phyloP scores from a whole-genome alignment of 2,329 filamentous ascomycete species.

The Hypoxylon sp. region DNA sequence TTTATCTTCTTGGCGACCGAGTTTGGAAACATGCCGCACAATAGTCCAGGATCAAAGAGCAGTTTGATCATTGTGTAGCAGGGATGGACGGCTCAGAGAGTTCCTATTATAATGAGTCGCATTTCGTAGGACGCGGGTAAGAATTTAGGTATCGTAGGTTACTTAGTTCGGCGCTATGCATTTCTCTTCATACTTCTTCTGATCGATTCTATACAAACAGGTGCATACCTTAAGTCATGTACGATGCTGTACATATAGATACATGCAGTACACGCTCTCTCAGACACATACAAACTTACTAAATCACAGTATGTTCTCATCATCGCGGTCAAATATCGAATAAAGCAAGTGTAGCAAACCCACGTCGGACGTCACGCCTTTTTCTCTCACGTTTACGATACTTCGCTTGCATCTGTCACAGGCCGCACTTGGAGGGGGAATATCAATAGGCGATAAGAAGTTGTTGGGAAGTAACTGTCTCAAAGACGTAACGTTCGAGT shows the following conservation, averaged over 20 bases:
- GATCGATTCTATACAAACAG: constrained; percentile 18
- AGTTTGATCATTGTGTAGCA: constrained; percentile 37
- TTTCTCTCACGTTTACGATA: constrained; percentile 18
- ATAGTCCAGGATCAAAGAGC: constrained; percentile 36
- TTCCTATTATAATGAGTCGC: constrained; percentile 37
- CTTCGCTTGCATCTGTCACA: constrained; percentile 22
- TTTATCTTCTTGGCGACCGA: constrained; percentile 40
- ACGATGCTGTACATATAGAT: constrained; percentile 25
- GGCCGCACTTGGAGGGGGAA: constrained; percentile 7
- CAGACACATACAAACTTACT: constrained; percentile 8
- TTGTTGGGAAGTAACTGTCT: constrained; percentile 40
- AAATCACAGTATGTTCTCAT: constrained; percentile 13
- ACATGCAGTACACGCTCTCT: neutral
- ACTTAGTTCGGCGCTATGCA: constrained; percentile 14
- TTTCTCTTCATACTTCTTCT: constrained; percentile 14
- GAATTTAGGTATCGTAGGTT: constrained; percentile 19
- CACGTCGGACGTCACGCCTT: constrained; percentile 11
- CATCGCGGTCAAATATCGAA: constrained; percentile 14
- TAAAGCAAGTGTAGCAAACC: constrained; percentile 32
- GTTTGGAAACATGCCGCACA: constrained; percentile 38
- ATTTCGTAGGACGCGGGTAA: constrained; percentile 30
- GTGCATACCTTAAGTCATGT: constrained; percentile 14
- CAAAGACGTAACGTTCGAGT: constrained; percentile 38
- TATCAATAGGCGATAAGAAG: constrained; percentile 12
- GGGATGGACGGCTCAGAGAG: constrained; percentile 31